These are phyloP conservation scores for Lepidium didymum DNA, from an alignment of 345 rosid genomes.

Conservation along the genomic window DNA sequence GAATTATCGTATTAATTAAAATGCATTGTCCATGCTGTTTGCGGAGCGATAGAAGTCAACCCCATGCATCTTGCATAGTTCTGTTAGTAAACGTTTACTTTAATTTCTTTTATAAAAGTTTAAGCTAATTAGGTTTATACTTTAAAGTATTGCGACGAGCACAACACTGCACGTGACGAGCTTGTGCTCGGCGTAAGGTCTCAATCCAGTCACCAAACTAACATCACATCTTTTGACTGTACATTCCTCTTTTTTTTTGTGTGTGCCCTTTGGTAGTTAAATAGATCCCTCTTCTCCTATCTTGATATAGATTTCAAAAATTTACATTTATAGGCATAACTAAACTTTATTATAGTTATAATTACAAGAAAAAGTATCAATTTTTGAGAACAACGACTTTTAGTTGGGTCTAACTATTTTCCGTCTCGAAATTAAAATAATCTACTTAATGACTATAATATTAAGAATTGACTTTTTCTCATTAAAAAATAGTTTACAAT, in stretches of 20 bases:
- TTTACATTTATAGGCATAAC: too few species aligned
- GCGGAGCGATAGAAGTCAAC: conserved; percentile 14
- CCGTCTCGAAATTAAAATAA: too few species aligned
- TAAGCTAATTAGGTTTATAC: neutral
- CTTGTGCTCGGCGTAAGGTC: conserved; percentile 2
- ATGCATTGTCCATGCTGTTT: conserved; percentile 9
- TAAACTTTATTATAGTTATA: too few species aligned
- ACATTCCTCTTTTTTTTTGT: neutral
- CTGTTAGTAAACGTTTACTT: conserved; percentile 10
- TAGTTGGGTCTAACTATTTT: too few species aligned
- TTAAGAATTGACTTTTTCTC: too few species aligned
- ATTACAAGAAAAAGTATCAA: too few species aligned
- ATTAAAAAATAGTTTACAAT: too few species aligned
- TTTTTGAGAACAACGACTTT: too few species aligned
- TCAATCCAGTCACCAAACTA: neutral
- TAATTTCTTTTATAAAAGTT: neutral
- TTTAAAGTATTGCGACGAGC: neutral
- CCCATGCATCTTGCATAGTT: conserved; percentile 8
- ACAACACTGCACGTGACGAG: conserved; percentile 8
- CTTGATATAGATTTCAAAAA: too few species aligned
- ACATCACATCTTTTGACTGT: neutral
- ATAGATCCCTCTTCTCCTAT: too few species aligned
- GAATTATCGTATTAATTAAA: neutral
- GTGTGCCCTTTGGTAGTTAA: too few species aligned
- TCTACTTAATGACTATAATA: too few species aligned